These are phyloP conservation scores for Isabelozyma heimii DNA, from an alignment of 805 yeast genomes.

Conservation along the genomic window DNA sequence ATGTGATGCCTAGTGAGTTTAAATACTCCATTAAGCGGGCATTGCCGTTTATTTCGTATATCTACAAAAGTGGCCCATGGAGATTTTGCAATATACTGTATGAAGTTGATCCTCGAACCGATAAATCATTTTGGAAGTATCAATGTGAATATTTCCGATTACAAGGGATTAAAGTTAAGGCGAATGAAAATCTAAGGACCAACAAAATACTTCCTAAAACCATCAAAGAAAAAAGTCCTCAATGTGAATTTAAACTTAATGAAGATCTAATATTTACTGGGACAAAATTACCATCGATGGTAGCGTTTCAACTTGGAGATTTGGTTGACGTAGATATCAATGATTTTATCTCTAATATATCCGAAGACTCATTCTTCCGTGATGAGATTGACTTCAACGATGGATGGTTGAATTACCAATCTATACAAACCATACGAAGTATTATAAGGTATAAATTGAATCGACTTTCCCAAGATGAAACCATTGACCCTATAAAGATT, in stretches of 20 bases:
- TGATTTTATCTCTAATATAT: conserved; percentile 28
- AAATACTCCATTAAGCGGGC: conserved; percentile 62
- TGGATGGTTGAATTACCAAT: conserved; percentile 76
- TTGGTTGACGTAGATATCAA: conserved; percentile 63
- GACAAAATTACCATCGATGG: conserved; percentile 58
- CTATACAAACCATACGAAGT: conserved; percentile 62
- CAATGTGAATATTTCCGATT: conserved; percentile 86
- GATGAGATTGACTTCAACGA: conserved; percentile 48
- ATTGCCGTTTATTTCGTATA: conserved; percentile 78
- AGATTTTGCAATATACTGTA: conserved; percentile 76
- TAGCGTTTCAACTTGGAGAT: conserved; percentile 79
- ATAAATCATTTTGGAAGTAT: conserved; percentile 53
- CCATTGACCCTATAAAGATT: conserved; percentile 40
- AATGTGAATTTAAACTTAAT: conserved; percentile 20
- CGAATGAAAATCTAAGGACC: conserved; percentile 2
- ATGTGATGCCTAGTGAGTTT: conserved; percentile 48
- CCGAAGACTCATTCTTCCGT: conserved; percentile 28
- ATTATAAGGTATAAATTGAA: conserved; percentile 71
- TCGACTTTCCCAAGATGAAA: conserved; percentile 52
- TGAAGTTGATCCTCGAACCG: conserved; percentile 73
- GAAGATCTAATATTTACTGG: conserved; percentile 68
- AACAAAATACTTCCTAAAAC: conserved; percentile 26
- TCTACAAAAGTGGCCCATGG: conserved; percentile 92
- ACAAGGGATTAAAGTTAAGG: conserved; percentile 23
- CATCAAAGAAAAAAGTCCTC: conserved; percentile 6